phyloP scores from a whole-genome alignment of 768 basidiomycete species.

The Boletus pseudopeckii region DNA sequence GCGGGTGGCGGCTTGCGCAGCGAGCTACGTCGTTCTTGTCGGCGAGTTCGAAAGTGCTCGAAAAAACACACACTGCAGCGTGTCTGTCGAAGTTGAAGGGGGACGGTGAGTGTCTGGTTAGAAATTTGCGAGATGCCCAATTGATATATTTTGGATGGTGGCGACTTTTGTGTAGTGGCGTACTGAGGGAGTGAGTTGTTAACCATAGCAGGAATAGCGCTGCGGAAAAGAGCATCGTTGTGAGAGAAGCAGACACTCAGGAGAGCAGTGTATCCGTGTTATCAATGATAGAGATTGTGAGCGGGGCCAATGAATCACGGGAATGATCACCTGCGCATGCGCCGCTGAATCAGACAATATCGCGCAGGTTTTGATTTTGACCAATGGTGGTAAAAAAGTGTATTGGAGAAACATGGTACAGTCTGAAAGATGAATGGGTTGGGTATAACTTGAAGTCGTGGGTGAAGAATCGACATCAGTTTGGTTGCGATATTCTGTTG shows the following conservation, averaged over 20 bases:
- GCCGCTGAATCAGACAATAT: too few relatives aligned
- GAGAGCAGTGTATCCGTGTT: not conserved
- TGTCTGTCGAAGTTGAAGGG: not conserved
- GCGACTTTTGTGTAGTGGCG: slow-evolving; percentile 7
- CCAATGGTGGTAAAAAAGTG: too few relatives aligned
- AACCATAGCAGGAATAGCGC: slow-evolving; percentile 9
- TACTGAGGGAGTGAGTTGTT: slow-evolving; percentile 2
- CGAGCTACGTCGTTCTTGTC: slow-evolving; percentile 10
- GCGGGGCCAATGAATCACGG: slow-evolving; percentile 6
- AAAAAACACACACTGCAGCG: slow-evolving; percentile 5
- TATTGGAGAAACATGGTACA: too few relatives aligned
- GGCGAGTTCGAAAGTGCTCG: not conserved
- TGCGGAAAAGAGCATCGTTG: slow-evolving; percentile 12
- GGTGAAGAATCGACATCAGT: too few relatives aligned
- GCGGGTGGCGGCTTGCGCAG: slow-evolving; percentile 8
- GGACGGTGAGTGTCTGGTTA: not conserved
- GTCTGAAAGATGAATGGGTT: too few relatives aligned
- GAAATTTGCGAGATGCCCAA: not conserved
- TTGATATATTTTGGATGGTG: not conserved
- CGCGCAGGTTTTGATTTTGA: too few relatives aligned
- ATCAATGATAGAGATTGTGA: slow-evolving; percentile 9
- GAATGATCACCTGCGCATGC: too few relatives aligned
- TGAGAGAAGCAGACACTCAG: not conserved
- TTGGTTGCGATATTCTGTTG: too few relatives aligned
- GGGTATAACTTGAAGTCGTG: too few relatives aligned